Evolutionary conservation across 2,329 filamentous ascomycete species (phyloP), one percentile per base, ranked within the genome.

Genomic region (Hysterium pulicare): DNA sequence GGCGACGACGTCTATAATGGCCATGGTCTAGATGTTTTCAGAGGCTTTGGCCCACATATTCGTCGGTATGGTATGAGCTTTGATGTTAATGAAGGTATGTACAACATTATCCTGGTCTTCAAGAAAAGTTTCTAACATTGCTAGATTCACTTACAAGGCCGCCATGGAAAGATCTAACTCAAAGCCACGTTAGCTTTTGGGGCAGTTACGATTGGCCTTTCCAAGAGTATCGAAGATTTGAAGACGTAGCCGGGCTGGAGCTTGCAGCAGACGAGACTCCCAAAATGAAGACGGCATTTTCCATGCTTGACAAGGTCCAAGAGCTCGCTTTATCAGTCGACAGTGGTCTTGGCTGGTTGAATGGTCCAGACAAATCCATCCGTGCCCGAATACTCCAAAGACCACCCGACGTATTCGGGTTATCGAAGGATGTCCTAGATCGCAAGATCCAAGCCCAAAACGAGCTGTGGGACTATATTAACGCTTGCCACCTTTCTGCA

Each of bases 261-360:
- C 69, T 75, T 39, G 76, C 79, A 8, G 81, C 83, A 4, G 83
- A 87, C 51, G 80, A 84, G 53, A 80, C 75, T 0, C 70, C 72
- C 8, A 74, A 73, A 22, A 82, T 86, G 78, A 79, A 74, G 47
- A 69, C 73, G 24, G 81, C 83, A 3, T 74, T 88, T 42, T 70
- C 70, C 9, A 76, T 74, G 40, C 70, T 86, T 2, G 66, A 58
- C 2, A 71, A 73, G 7, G 76, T 83, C 2, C 72, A 70, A 26
- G 81, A 86, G 46, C 71, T 88, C n/a, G 84, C 79, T 0, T 64
- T 88, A 3, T 85, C 80, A 15, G 74, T 86, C 31, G 81, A 86
- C 55, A 82, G 76, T 42, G 83, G 84, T 8, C 70, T 87, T 28
- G 84, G 84, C 9, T 87, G 82, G 72, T 71, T 87, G 9, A 69